Conservation (phyloP, 2,329 filamentous ascomycete genomes). For the Rhynchosporium graminicola region DNA sequence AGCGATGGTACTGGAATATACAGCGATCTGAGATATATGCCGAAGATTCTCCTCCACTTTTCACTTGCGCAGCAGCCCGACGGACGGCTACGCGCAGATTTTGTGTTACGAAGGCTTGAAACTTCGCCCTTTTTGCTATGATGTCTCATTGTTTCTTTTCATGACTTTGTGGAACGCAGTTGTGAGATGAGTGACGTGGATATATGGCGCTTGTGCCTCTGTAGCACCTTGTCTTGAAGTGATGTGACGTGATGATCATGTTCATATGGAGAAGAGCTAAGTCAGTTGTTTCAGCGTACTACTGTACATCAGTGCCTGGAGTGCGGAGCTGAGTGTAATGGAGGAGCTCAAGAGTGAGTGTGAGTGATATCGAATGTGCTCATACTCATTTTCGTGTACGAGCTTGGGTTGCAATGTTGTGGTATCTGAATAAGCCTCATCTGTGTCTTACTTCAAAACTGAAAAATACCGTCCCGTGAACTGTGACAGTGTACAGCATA, state of each 20-base stretch:
- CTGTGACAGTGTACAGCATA: not conserved
- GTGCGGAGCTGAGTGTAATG: not conserved
- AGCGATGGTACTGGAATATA: too few species aligned
- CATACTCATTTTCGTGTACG: not conserved
- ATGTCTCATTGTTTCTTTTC: too few species aligned
- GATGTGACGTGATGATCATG: not conserved
- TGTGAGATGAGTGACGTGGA: not conserved
- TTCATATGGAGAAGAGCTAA: not conserved
- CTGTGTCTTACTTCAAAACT: not conserved
- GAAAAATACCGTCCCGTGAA: not conserved
- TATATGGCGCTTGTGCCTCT: not conserved
- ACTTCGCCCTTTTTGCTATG: not conserved
- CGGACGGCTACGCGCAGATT: not conserved
- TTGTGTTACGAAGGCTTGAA: not conserved
- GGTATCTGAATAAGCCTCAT: not conserved
- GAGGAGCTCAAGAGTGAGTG: not conserved
- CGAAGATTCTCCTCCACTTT: not conserved
- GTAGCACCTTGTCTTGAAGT: too few species aligned
- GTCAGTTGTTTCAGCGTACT: not conserved
- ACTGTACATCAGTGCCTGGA: not conserved
- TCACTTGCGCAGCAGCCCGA: slow-evolving; percentile 4
- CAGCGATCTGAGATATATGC: not conserved
- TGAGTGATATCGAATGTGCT: not conserved
- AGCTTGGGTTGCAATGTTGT: not conserved
- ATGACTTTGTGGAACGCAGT: not conserved